Evolutionary conservation across 129 eudicot genomes (phyloP), one percentile per base, ranked within the genome.

Genomic region (Flaveria linearis): DNA sequence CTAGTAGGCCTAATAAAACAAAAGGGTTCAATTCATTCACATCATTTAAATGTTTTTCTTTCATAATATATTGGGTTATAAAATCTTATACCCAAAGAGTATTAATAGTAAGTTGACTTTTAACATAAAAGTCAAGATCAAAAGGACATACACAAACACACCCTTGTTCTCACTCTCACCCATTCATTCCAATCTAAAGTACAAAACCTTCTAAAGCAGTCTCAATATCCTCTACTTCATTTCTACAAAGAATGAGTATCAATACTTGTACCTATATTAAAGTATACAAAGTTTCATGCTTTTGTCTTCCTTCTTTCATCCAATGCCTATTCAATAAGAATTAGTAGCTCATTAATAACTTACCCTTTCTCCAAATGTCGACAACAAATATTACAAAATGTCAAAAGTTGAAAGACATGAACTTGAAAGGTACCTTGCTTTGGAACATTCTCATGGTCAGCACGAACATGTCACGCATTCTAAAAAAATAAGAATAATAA

Each of bases 381-480:
- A 50, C 41, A 62, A 49, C 46, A 0, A 62, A 25, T 2, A 3
- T 2, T 65, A 23, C 9, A 64, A 2, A 36, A 9, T 26, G 50
- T 58, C 20, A 13, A 75, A 49, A 14, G 1, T 36, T 70, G 16
- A 74, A 80, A 64, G 47, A 36, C 23, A 64, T 30, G 23, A 64
- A 69, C 74, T 68, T 55, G 55, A 66, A 68, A 60, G 22, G 71
- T 91, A 94, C 99, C 99, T 91, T 94, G 92, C 82, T 91, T 80
- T 86, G 96, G 79, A 94, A 91, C 88, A 89, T 87, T 83, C 99
- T 86, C 87, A 94, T 89, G 47, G 97, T 94, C 86, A 94, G 83
- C 71, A 94, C 99, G 41, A 94, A 57, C 16, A 87, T 85, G 83
- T 94, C 96, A 36, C 99, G 93, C 91, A 83, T 69, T 85, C 99